Conservation (phyloP, 805 yeast genomes). For the Schwanniomyces yamadae region DNA sequence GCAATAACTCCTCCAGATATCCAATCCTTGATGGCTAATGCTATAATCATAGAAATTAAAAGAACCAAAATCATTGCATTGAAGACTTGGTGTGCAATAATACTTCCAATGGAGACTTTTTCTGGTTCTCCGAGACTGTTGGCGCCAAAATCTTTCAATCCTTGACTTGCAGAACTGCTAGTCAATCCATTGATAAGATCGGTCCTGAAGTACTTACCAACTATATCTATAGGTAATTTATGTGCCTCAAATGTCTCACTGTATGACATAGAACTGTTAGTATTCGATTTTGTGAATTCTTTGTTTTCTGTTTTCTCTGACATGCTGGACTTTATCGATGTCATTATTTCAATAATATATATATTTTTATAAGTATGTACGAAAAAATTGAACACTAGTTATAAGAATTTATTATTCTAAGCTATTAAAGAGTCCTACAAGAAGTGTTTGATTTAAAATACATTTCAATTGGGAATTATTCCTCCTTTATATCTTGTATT, state of each 20-base stretch:
- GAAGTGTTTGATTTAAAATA: no score
- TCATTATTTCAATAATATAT: no score
- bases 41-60: conserved; percentile 36
- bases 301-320: conserved; percentile 2
- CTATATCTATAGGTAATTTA: conserved; percentile 34
- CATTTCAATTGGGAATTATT: no score
- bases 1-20: conserved; percentile 47
- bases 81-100: conserved; percentile 37
- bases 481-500: no score
- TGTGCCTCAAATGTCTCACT: conserved; percentile 18
- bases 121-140: conserved; percentile 32
- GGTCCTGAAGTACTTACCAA: conserved; percentile 40
- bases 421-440: no score
- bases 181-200: conserved; percentile 48
- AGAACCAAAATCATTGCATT: conserved; percentile 41
- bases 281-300: not conserved
- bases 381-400: no score
- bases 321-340: not conserved
- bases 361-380: no score
- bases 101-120: conserved; percentile 25
- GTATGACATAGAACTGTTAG: not conserved
- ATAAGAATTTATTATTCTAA: no score
- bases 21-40: conserved; percentile 39
- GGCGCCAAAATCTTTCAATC: conserved; percentile 16
- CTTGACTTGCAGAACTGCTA: conserved; percentile 12